A percentile compares a stretch with the other conserved stretches of the same genome.
Evolutionary conservation across 139 green algal species (phyloP).

Genomic region (Chlamydomonas sp.): DNA sequence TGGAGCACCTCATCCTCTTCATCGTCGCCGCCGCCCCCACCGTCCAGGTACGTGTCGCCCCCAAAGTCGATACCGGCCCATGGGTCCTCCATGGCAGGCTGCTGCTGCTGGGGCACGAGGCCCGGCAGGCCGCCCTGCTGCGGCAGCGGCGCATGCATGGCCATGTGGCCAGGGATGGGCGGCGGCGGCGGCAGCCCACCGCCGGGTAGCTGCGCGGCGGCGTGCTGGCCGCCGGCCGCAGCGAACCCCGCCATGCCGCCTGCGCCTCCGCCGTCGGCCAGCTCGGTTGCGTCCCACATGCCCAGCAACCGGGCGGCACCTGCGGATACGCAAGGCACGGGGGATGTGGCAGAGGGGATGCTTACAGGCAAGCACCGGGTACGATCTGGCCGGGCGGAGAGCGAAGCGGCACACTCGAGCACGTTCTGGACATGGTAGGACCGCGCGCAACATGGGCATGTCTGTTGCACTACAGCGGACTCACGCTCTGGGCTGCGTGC

Average conservation of each 20-base stretch:
- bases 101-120: too few species aligned
- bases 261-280: background rate
- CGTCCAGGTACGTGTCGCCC: conserved; percentile 16
- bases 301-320: background rate
- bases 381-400: too few species aligned
- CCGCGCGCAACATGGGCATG: background rate
- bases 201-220: too few species aligned
- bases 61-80: background rate
- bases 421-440: background rate
- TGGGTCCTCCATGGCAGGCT: background rate
- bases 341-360: too few species aligned
- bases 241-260: background rate
- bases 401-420: too few species aligned
- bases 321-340: background rate
- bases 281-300: background rate
- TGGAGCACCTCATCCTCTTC: background rate
- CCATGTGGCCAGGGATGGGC: background rate
- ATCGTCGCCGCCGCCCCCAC: conserved; percentile 4
- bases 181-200: too few species aligned
- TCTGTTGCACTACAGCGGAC: background rate
- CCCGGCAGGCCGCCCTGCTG: background rate
- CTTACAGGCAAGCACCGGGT: too few species aligned
- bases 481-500: background rate
- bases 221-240: too few species aligned
- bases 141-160: background rate